phyloP scores from a whole-genome alignment of 2,329 filamentous ascomycete genomes.

The Leptographium galeiforme region DNA sequence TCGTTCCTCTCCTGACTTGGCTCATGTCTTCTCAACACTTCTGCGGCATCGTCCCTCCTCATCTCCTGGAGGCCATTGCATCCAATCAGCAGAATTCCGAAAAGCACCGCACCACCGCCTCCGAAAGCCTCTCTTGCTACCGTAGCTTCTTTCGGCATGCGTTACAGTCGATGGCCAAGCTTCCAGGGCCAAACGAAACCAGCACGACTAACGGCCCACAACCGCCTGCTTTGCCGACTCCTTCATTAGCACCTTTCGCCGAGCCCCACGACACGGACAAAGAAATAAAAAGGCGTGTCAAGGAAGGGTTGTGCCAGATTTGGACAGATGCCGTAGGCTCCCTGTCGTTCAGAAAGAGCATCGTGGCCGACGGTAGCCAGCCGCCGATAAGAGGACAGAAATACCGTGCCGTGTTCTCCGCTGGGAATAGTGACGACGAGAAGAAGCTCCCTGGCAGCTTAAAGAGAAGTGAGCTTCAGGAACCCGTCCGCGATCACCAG shows the following conservation, averaged over 20 bases:
- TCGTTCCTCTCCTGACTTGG: not conserved
- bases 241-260: not conserved
- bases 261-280: not conserved
- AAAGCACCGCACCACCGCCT: constrained; percentile 1
- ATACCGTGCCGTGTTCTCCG: constrained; percentile 20
- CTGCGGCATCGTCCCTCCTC: constrained; percentile 7
- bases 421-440: constrained; percentile 23
- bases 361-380: not conserved
- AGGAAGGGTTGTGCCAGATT: not conserved
- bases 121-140: not conserved
- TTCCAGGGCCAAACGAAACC: not conserved
- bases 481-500: constrained; percentile 23
- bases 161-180: not conserved
- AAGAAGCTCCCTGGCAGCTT: constrained; percentile 27
- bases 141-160: not conserved
- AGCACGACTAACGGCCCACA: not conserved
- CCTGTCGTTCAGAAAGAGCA: not conserved
- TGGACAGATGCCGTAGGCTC: not conserved
- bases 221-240: not conserved
- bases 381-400: not conserved
- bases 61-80: constrained; percentile 6
- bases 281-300: no score
- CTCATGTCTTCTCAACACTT: not conserved
- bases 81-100: not conserved
- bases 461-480: constrained; percentile 28